Evolutionary conservation across 495 filamentous ascomycete genomes (phyloP).

Genomic region (Platismatia glauca): DNA sequence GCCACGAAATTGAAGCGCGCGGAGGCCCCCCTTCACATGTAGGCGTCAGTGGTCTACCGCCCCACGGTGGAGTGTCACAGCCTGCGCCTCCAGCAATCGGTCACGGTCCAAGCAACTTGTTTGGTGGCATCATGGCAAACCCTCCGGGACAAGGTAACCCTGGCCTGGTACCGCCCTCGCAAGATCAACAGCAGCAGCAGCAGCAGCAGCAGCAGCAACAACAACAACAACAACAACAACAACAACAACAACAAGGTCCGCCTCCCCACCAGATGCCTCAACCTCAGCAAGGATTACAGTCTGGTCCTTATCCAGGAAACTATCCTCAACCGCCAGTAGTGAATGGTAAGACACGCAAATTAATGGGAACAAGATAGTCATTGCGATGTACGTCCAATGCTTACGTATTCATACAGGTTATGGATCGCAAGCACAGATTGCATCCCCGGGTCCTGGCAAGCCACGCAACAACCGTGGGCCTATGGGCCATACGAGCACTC

Average conservation of each 20-base stretch:
- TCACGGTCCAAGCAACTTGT: constrained; percentile 84
- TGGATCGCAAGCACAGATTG: constrained; percentile 65
- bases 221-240: constrained; percentile 56
- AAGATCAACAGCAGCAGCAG: constrained; percentile 54
- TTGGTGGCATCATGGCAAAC: constrained; percentile 92
- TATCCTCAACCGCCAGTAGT: constrained; percentile 56
- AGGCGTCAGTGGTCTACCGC: constrained; percentile 45
- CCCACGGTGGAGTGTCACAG: constrained; percentile 69
- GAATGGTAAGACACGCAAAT: constrained; percentile 49
- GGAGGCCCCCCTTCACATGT: constrained; percentile 64
- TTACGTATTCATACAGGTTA: constrained; percentile 39
- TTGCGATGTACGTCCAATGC: not conserved
- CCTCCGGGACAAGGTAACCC: constrained; percentile 74
- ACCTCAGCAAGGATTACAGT: constrained; percentile 51
- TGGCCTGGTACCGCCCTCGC: constrained; percentile 75
- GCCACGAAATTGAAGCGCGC: constrained; percentile 79
- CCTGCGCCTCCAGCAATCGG: constrained; percentile 79
- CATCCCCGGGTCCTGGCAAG: constrained; percentile 77
- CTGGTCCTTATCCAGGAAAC: constrained; percentile 49
- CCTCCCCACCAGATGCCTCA: constrained; percentile 49
- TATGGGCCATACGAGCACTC: constrained; percentile 54
- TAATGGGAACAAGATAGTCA: not conserved
- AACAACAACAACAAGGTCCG: constrained; percentile 52
- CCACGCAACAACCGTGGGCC: constrained; percentile 43
- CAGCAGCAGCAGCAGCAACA: constrained; percentile 52